Conservation (phyloP, 2,329 filamentous ascomycete genomes). For the Diaporthe destruens region DNA sequence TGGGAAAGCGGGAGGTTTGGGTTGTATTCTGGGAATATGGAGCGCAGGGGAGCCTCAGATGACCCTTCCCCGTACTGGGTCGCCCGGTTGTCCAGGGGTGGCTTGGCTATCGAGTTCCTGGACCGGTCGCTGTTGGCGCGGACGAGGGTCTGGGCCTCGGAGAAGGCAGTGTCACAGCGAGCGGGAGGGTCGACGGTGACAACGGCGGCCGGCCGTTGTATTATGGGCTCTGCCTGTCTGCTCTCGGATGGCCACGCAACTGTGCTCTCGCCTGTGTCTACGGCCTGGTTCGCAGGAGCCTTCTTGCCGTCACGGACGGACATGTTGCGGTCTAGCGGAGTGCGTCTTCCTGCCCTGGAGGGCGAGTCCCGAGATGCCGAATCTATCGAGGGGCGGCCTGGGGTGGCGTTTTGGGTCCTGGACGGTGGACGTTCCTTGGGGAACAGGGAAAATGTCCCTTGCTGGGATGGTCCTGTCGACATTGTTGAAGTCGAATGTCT, state of each 20-base stretch:
- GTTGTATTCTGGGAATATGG: conserved; percentile 83
- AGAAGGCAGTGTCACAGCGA: conserved; percentile 64
- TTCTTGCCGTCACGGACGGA: conserved; percentile 53
- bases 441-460: conserved; percentile 69
- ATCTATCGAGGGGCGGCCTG: conserved; percentile 46
- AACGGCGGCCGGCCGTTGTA: conserved; percentile 57
- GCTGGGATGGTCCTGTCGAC: conserved; percentile 54
- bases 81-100: conserved; percentile 53
- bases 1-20: conserved; percentile 73
- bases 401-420: conserved; percentile 54
- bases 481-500: conserved; percentile 47
- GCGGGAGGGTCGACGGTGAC: conserved; percentile 59
- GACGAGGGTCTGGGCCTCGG: conserved; percentile 63
- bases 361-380: conserved; percentile 46
- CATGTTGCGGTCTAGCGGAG: conserved; percentile 50
- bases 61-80: conserved; percentile 33
- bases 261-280: conserved; percentile 20
- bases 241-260: conserved; percentile 36
- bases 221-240: conserved; percentile 45
- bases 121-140: conserved; percentile 64
- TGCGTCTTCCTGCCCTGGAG: conserved; percentile 50
- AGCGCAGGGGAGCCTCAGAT: conserved; percentile 63
- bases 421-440: conserved; percentile 62
- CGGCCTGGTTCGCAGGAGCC: conserved; percentile 39
- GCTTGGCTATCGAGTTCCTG: conserved; percentile 69